A percentile compares a stretch with the other conserved stretches of the same genome.
These are phyloP conservation scores for Massarina eburnea DNA, from an alignment of 2,329 filamentous ascomycete genomes.

Conservation along the genomic window DNA sequence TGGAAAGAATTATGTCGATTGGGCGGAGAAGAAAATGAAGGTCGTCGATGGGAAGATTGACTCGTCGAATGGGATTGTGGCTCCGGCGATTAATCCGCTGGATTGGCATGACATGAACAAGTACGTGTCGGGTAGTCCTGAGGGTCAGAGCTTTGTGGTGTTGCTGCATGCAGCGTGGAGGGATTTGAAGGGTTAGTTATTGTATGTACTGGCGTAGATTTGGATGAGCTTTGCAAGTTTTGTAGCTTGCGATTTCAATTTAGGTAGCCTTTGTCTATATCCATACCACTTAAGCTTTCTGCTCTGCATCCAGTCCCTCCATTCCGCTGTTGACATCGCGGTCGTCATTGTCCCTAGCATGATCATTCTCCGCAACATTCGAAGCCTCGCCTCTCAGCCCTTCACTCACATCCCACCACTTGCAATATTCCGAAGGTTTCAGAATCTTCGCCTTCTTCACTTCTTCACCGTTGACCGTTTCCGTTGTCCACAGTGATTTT, in stretches of 20 bases:
- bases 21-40: slow-evolving; percentile 47
- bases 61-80: slow-evolving; percentile 39
- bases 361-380: too few relatives aligned
- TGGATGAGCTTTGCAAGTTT: too few relatives aligned
- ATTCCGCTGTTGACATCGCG: too few relatives aligned
- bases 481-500: too few relatives aligned
- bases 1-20: slow-evolving; percentile 39
- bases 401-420: too few relatives aligned
- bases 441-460: too few relatives aligned
- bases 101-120: slow-evolving; percentile 36
- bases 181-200: slow-evolving; percentile 34
- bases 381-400: too few relatives aligned
- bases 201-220: background rate
- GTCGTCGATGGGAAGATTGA: slow-evolving; percentile 42
- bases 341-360: too few relatives aligned
- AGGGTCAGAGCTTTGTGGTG: slow-evolving; percentile 50
- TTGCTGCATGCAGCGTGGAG: slow-evolving; percentile 47
- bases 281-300: too few relatives aligned
- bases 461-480: too few relatives aligned
- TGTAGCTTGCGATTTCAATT: background rate
- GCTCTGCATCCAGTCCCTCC: too few relatives aligned
- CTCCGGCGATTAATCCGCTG: slow-evolving; percentile 48
- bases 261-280: background rate
- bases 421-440: too few relatives aligned
- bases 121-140: slow-evolving; percentile 37